phyloP scores from a whole-genome alignment of 352 stramenopile species.

The Phytophthora citrophthora region DNA sequence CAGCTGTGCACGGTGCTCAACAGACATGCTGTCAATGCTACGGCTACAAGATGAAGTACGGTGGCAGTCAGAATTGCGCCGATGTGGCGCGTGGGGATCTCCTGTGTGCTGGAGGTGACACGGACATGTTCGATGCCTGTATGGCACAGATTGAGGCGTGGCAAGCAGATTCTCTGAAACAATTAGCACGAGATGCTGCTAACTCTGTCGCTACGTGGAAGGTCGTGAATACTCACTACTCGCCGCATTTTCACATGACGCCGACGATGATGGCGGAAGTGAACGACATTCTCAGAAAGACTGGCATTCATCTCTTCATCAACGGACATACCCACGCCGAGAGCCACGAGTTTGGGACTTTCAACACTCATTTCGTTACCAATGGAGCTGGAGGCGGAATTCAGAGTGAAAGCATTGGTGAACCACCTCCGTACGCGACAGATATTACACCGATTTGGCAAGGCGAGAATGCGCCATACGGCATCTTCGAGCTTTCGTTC shows the following conservation, averaged over 20 bases:
- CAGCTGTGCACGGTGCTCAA: conserved; percentile 60
- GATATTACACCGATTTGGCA: conserved; percentile 61
- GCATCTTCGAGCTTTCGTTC: conserved; percentile 79
- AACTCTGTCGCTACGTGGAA: conserved; percentile 72
- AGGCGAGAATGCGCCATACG: conserved; percentile 63
- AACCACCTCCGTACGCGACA: conserved; percentile 50
- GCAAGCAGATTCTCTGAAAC: conserved; percentile 65
- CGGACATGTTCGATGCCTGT: conserved; percentile 65
- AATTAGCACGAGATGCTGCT: conserved; percentile 56
- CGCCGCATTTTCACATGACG: conserved; percentile 74
- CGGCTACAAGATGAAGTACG: conserved; percentile 70
- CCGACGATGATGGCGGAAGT: conserved; percentile 72
- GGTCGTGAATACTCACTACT: conserved; percentile 81
- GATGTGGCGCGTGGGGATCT: conserved; percentile 53
- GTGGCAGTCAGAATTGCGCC: conserved; percentile 42
- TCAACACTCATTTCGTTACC: conserved; percentile 80
- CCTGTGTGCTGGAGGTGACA: conserved; percentile 59
- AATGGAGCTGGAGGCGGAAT: conserved; percentile 78
- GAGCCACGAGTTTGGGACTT: conserved; percentile 69
- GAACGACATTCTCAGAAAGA: conserved; percentile 56
- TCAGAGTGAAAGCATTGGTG: conserved; percentile 72
- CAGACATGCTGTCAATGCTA: conserved; percentile 86
- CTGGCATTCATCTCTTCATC: conserved; percentile 64
- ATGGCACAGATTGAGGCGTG: conserved; percentile 61
- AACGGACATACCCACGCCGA: conserved; percentile 82